Base-by-base conservation (phyloP, 2,329 filamentous ascomycete genomes). In the Apiospora malaysiana region DNA sequence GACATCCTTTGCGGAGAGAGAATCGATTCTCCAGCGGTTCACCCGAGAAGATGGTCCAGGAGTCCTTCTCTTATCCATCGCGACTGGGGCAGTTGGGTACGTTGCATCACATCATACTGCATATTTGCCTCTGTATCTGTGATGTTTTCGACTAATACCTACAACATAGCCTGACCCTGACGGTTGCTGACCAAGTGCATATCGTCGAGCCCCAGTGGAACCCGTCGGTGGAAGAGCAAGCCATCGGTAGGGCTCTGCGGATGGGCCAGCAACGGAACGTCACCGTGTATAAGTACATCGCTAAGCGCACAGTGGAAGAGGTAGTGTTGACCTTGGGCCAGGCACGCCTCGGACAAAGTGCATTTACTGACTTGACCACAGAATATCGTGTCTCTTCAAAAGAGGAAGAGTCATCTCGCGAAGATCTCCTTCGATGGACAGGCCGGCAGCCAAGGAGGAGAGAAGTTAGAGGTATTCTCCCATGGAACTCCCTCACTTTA, bases 191-290 rank as follows among this genome's bases (percentile, higher is more conserved):
- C 1, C 43, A 46, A n/a, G 51, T 71, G 1, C 42, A 71, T 32
- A 66, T 71, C 16, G 37, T 71, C 1, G 70, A 71, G 21, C 70
- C 70, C 18, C 68, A 71, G 40, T 71, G 70, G 59, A 71, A 71
- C 16, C 70, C 70, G 1, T 71, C 70, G 9, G 68, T 71, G 10
- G 70, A 71, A n/a, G 45, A 65, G 0, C 68, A 71, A 25, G 68
- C 68, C 14, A 67, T 71, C 7, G 68, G 43, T n/a, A 65, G 70
- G 18, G 70, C 59, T n/a, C 23, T 71, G 0, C n/a, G 59, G 9
- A 66, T 71, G 1, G 70, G 68, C 8, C 70, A 71, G 32, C 65
- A 43, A 7, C 49, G 40, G 1, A 37, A 67, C 18, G 70, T 71
- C 4, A 49, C 32, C 25, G 40, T 71, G 1, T 25, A 51, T 9